A percentile compares a stretch with the other conserved stretches of the same genome.
Evolutionary conservation across 116 monocot species (phyloP).

Genomic region (Papilionanthe hybrid): DNA sequence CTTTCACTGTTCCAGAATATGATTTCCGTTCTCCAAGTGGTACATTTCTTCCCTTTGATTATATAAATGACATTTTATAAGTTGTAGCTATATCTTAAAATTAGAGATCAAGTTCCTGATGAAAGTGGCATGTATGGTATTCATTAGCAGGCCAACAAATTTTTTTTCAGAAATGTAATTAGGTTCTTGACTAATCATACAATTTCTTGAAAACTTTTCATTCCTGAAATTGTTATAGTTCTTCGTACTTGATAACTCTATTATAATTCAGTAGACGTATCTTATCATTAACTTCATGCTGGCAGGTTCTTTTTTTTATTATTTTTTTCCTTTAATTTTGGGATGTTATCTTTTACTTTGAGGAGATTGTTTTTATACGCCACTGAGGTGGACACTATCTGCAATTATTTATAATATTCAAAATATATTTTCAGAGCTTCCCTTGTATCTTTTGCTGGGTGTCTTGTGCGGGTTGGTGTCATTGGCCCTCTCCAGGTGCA

Average conservation of each 20-base stretch:
- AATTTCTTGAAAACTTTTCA: not conserved
- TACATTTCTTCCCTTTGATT: slow-evolving; percentile 17
- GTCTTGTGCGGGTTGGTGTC: slow-evolving; percentile 77
- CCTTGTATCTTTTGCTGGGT: slow-evolving; percentile 76
- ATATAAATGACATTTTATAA: not conserved
- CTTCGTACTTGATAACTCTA: not conserved
- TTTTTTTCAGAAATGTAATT: not conserved
- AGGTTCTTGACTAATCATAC: not conserved
- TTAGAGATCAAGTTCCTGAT: not conserved
- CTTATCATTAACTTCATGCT: no score
- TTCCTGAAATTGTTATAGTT: not conserved
- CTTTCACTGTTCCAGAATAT: slow-evolving; percentile 82
- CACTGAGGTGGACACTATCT: slow-evolving; percentile 45
- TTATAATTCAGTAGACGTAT: not conserved
- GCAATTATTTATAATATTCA: slow-evolving; percentile 38
- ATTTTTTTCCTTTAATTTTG: not conserved
- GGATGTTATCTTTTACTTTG: not conserved
- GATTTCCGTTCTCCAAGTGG: slow-evolving; percentile 90
- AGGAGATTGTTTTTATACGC: slow-evolving; percentile 14
- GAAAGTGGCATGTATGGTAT: not conserved
- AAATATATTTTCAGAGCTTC: slow-evolving; percentile 74
- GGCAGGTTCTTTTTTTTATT: not conserved
- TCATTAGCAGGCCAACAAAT: not conserved
- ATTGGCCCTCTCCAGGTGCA: slow-evolving; percentile 58
- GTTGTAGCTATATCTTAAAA: not conserved